Conservation (phyloP, 2,329 filamentous ascomycete species). For the Aspergillus sp. region DNA sequence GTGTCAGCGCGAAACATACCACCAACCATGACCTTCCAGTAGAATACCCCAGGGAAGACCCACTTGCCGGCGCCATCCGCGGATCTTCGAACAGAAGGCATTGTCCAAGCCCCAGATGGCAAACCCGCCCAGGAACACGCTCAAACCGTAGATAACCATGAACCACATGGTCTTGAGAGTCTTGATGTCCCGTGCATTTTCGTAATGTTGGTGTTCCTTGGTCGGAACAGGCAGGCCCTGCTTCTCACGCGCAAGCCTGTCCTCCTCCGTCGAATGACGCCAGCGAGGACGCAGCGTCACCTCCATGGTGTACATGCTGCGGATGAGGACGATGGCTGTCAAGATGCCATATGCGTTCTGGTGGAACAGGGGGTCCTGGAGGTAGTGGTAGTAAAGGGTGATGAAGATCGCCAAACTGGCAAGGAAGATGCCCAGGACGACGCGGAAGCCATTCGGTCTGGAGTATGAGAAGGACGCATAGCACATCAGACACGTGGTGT, state of each 20-base stretch:
- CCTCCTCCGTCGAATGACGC: slow-evolving; percentile 51
- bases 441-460: slow-evolving; percentile 54
- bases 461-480: slow-evolving; percentile 76
- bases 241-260: slow-evolving; percentile 44
- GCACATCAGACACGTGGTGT: slow-evolving; percentile 69
- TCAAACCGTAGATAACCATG: slow-evolving; percentile 69
- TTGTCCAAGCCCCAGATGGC: slow-evolving; percentile 79
- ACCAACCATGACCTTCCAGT: slow-evolving; percentile 73
- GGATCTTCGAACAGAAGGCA: slow-evolving; percentile 67
- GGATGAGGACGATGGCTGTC: slow-evolving; percentile 69
- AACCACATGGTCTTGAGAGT: slow-evolving; percentile 72
- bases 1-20: slow-evolving; percentile 51
- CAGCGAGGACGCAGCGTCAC: slow-evolving; percentile 61
- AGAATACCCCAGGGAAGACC: slow-evolving; percentile 79
- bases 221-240: slow-evolving; percentile 43
- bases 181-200: slow-evolving; percentile 58
- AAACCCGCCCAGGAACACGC: slow-evolving; percentile 73
- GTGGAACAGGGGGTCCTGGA: slow-evolving; percentile 81
- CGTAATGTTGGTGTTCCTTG: slow-evolving; percentile 48
- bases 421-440: slow-evolving; percentile 60
- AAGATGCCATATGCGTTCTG: slow-evolving; percentile 75
- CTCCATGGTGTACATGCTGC: slow-evolving; percentile 78
- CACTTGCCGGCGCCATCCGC: slow-evolving; percentile 65
- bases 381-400: slow-evolving; percentile 77
- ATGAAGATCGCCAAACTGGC: slow-evolving; percentile 65